Conservation (phyloP, 1,284 basidiomycete genomes). For the Ceratobasidium sp. region DNA sequence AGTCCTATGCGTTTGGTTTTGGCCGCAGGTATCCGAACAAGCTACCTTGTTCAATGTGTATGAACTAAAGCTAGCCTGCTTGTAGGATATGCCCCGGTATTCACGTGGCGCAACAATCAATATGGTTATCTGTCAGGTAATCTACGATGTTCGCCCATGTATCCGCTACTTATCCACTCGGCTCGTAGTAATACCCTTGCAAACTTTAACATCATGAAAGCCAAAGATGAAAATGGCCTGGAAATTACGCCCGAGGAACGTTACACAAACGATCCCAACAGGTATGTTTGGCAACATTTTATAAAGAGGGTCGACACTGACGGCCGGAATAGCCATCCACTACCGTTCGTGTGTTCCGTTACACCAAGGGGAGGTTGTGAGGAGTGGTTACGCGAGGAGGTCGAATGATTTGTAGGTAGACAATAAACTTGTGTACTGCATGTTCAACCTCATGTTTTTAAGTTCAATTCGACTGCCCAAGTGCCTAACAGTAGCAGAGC, state of each 20-base stretch:
- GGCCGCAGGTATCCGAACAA: constrained; percentile 3
- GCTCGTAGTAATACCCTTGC: constrained; percentile 2
- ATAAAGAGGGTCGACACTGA: background rate
- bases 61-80: background rate
- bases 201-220: constrained; percentile 25
- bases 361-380: constrained; percentile 3
- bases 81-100: constrained; percentile 29
- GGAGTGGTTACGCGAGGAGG: constrained; percentile 18
- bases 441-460: too few species aligned
- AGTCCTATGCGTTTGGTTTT: constrained; percentile 34
- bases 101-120: constrained; percentile 25
- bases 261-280: too few species aligned
- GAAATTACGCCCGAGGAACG: constrained; percentile 16
- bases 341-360: constrained; percentile 14
- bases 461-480: too few species aligned
- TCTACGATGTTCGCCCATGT: too few species aligned
- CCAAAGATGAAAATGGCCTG: constrained; percentile 16
- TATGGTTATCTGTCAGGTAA: constrained; percentile 29
- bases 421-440: too few species aligned
- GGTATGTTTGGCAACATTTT: constrained; percentile 4
- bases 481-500: too few species aligned
- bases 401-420: too few species aligned
- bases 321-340: constrained; percentile 34
- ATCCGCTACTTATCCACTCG: background rate
- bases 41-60: background rate